Percentiles rank a stretch among this genome's conserved stretches.
Evolutionary conservation across 108 stramenopile genomes (phyloP).

Genomic region (Cyclostephanos invisitatus): DNA sequence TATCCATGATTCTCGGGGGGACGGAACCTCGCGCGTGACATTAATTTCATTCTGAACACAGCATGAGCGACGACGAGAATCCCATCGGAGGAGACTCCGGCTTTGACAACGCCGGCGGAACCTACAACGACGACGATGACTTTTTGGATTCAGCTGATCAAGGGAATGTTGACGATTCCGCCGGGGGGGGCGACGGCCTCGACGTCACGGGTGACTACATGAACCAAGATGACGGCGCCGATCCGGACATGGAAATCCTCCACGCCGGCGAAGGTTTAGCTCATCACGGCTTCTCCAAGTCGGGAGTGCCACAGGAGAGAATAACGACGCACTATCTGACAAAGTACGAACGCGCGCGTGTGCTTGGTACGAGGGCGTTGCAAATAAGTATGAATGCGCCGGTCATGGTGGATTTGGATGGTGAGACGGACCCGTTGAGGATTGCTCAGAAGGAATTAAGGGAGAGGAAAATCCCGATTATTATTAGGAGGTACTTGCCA

Average conservation of each 20-base stretch:
- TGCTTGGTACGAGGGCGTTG: conserved; percentile 97
- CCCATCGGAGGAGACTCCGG: conserved; percentile 72
- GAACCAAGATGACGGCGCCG: conserved; percentile 46
- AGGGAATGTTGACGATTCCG: conserved; percentile 30
- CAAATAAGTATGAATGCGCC: conserved; percentile 99
- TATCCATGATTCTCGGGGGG: too few species aligned
- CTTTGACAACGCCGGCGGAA: conserved; percentile 81
- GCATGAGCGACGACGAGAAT: conserved; percentile 88
- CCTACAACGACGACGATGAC: conserved; percentile 60
- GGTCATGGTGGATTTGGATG: conserved; percentile 98
- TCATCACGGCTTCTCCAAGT: conserved; percentile 42
- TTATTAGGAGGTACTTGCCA: conserved; percentile 96
- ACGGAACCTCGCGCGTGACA: too few species aligned
- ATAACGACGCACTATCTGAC: conserved; percentile 97
- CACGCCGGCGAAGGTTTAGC: conserved; percentile 48
- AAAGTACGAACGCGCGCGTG: conserved; percentile 98
- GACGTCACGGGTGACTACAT: conserved; percentile 78
- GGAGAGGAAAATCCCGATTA: conserved; percentile 98
- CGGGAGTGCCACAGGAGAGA: conserved; percentile 55
- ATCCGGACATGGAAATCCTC: conserved; percentile 48
- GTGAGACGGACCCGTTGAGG: conserved; percentile 97
- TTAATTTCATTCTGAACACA: neutral
- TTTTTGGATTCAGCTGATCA: conserved; percentile 36
- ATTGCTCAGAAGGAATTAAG: conserved; percentile 98
- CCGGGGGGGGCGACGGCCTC: conserved; percentile 53